phyloP scores from a whole-genome alignment of 257 asterid species.

The Petunia axillaris region DNA sequence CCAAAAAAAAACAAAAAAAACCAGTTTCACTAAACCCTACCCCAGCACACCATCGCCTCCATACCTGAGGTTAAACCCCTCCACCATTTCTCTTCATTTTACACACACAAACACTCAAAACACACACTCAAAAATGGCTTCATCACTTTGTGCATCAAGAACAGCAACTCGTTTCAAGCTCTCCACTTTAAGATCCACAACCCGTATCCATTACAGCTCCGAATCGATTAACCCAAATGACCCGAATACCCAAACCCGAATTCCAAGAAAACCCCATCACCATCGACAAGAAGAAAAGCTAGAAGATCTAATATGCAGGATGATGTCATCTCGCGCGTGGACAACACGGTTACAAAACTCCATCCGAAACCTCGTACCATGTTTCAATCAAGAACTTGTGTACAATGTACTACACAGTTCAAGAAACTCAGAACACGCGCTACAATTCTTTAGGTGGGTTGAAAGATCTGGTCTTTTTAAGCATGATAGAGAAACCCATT shows the following conservation, averaged over 20 bases:
- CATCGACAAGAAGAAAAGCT: conserved; percentile 57
- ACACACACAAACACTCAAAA: no score
- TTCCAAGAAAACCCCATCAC: conserved; percentile 29
- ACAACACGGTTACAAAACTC: conserved; percentile 91
- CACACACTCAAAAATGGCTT: background rate
- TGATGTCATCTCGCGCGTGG: conserved; percentile 93
- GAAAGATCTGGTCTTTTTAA: conserved; percentile 68
- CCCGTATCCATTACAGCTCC: background rate
- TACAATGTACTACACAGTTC: conserved; percentile 79
- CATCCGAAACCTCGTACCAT: conserved; percentile 67
- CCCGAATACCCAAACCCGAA: conserved; percentile 30
- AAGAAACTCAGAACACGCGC: conserved; percentile 77
- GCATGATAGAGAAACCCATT: conserved; percentile 69
- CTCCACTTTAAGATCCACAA: background rate
- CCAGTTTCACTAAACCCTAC: no score
- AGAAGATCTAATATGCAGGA: conserved; percentile 70
- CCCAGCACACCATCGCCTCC: no score
- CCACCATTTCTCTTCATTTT: no score
- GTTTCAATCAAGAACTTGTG: conserved; percentile 72
- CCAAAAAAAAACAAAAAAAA: no score
- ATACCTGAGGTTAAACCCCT: no score
- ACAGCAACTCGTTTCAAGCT: background rate
- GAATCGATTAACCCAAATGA: background rate
- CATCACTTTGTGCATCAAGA: conserved; percentile 10
- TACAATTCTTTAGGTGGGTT: conserved; percentile 95